Percentiles rank a stretch among this genome's conserved stretches.
These are phyloP conservation scores for Melanopsichium pennsylvanicum DNA, from an alignment of 1,284 basidiomycete genomes.

Conservation along the genomic window DNA sequence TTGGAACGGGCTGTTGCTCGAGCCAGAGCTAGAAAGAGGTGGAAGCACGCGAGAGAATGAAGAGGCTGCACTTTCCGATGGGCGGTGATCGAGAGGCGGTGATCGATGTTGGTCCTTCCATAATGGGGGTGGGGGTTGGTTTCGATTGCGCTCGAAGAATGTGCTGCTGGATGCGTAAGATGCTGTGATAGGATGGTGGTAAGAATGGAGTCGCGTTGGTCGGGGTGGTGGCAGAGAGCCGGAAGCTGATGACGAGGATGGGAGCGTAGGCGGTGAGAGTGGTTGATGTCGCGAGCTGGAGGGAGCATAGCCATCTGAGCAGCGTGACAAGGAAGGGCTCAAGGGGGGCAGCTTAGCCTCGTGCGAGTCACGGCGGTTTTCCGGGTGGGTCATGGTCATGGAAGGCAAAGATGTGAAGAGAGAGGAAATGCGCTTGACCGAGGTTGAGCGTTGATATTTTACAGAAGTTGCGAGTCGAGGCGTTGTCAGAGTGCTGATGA, in stretches of 20 bases:
- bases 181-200: conserved; percentile 44
- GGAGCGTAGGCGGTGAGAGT: conserved; percentile 19
- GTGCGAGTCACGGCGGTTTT: neutral
- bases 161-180: conserved; percentile 27
- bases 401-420: no score
- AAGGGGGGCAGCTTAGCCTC: conserved; percentile 12
- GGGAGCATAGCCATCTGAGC: conserved; percentile 3
- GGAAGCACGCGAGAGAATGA: conserved; percentile 35
- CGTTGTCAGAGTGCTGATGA: no score
- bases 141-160: conserved; percentile 20
- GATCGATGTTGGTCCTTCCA: conserved; percentile 32
- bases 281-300: conserved; percentile 8
- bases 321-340: conserved; percentile 13
- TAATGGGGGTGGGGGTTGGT: conserved; percentile 14
- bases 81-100: conserved; percentile 30
- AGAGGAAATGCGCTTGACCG: no score
- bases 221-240: conserved; percentile 26
- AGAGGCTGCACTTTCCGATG: conserved; percentile 11
- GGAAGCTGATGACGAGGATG: conserved; percentile 5
- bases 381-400: conserved; percentile 16
- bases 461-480: no score
- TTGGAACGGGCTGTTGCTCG: conserved; percentile 25
- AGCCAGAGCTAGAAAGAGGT: conserved; percentile 17
- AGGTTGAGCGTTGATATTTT: no score
- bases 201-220: conserved; percentile 33